Evolutionary conservation across 495 filamentous ascomycete genomes (phyloP), one percentile per base, ranked within the genome.

Genomic region (Xylona heveae): DNA sequence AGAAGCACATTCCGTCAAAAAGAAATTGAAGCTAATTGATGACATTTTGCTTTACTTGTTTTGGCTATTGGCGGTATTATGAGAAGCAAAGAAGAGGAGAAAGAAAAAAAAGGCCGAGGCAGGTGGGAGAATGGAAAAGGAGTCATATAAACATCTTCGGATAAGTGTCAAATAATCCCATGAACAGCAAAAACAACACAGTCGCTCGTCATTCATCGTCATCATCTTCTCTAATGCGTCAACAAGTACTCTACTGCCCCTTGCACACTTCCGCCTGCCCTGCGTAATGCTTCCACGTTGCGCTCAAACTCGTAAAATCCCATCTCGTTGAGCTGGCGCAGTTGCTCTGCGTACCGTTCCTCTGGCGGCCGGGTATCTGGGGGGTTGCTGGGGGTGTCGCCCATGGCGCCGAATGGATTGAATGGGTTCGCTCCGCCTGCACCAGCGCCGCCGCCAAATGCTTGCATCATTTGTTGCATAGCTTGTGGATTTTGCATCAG

Each of bases 251-350:
- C 83, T 32, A 95, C 71, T 8, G 90, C 90, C 2, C 85, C 90
- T 49, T 95, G 80, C 38, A 95, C 88, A 49, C 79, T 93, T 5
- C 90, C 90, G 0, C 90, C 90, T 35, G 78, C 71, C 39, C 83
- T 64, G 53, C 88, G 68, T 49, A 99, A 55, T 12, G 90, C 90
- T 41, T 73, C 68, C 23, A 99, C 68, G 40, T 99, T 99, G 45
- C 75, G 51, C 34, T 95, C 84, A 46, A 95, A 95, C 41, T 99
- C 88, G 47, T 70, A 91, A 51, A 99, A 95, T 3, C 90, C 90
- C 90, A 99, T 99, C 33, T 95, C 88, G 48, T 99, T 95, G 39
- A 99, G 55, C 48, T 94, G 85, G 28, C 81, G 62, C 29, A 99
- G 57, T 47, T 99, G 90, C 9, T 77, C 71, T 5, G 75, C 82